phyloP scores from a whole-genome alignment of 2,329 filamentous ascomycete species.

The Calonectria pseudoreteaudii region DNA sequence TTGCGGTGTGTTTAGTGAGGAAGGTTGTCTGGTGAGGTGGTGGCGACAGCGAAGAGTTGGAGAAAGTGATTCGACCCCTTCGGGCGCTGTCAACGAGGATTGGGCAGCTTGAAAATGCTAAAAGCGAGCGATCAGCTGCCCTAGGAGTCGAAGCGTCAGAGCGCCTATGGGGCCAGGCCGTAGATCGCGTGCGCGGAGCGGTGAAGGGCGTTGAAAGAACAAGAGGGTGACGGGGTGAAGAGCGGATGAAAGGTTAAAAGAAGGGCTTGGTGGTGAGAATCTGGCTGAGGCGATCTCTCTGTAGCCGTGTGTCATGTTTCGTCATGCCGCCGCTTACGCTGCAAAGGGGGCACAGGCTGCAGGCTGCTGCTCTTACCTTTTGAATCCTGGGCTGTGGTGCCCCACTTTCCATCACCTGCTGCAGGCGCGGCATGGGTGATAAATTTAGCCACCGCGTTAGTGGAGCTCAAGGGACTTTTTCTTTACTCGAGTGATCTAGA shows the following conservation, averaged over 20 bases:
- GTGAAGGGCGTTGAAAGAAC: slow-evolving; percentile 1
- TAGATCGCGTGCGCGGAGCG: not conserved
- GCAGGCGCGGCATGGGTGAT: slow-evolving; percentile 4
- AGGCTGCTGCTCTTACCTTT: slow-evolving; percentile 30
- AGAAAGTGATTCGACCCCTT: slow-evolving; percentile 26
- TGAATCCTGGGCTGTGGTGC: slow-evolving; percentile 31
- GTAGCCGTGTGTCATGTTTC: slow-evolving; percentile 35
- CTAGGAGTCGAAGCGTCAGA: not conserved
- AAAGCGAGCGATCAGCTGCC: slow-evolving; percentile 17
- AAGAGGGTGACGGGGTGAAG: not conserved
- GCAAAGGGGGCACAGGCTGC: slow-evolving; percentile 40
- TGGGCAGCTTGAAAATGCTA: slow-evolving; percentile 24
- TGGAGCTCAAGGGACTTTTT: slow-evolving; percentile 17
- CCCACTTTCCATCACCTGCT: slow-evolving; percentile 10
- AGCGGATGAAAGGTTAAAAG: slow-evolving; percentile 18
- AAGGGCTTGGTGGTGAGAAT: slow-evolving; percentile 23
- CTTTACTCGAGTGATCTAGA: slow-evolving; percentile 2
- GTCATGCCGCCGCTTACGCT: slow-evolving; percentile 44
- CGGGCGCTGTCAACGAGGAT: slow-evolving; percentile 27
- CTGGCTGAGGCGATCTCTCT: slow-evolving; percentile 15
- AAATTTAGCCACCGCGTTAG: slow-evolving; percentile 22
- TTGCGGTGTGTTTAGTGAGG: slow-evolving; percentile 25
- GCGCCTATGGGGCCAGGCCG: not conserved
- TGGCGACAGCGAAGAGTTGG: slow-evolving; percentile 22
- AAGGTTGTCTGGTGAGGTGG: slow-evolving; percentile 30